Evolutionary conservation across 2,329 filamentous ascomycete species (phyloP).

Genomic region (Neophaeococcomyces aloes): DNA sequence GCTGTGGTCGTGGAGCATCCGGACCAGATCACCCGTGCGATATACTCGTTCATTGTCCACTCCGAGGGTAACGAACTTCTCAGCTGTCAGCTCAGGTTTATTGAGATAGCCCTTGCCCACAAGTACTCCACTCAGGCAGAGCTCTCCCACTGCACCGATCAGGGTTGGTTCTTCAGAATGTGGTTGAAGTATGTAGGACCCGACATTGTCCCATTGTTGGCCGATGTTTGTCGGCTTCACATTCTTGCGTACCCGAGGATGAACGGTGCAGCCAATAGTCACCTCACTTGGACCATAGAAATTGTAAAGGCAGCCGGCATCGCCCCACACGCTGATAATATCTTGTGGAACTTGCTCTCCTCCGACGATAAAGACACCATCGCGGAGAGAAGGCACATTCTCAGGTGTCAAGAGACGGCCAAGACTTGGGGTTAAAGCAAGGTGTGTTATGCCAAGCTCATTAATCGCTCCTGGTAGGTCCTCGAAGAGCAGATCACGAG

Average conservation of each 20-base stretch:
- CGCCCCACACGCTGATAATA: conserved; percentile 77
- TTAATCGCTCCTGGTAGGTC: conserved; percentile 66
- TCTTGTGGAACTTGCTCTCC: conserved; percentile 83
- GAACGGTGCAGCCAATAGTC: conserved; percentile 87
- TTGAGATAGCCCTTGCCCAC: conserved; percentile 87
- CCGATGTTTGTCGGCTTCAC: conserved; percentile 85
- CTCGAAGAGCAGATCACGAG: conserved; percentile 74
- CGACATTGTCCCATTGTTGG: conserved; percentile 75
- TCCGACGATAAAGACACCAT: conserved; percentile 85
- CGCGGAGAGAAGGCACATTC: conserved; percentile 67
- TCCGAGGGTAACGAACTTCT: conserved; percentile 60
- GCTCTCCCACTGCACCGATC: conserved; percentile 69
- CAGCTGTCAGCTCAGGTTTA: conserved; percentile 61
- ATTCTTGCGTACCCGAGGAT: conserved; percentile 63
- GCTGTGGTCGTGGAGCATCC: conserved; percentile 66
- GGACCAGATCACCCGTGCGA: conserved; percentile 78
- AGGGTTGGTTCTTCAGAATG: conserved; percentile 61
- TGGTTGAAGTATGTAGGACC: conserved; percentile 64
- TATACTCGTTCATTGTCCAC: conserved; percentile 57
- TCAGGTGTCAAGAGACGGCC: conserved; percentile 67
- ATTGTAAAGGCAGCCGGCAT: conserved; percentile 73
- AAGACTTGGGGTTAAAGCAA: conserved; percentile 81
- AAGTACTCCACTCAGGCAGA: conserved; percentile 76
- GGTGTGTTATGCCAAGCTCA: conserved; percentile 68
- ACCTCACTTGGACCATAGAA: conserved; percentile 87